phyloP scores from a whole-genome alignment of 176 grass and related monocot species.

The Tuctoria greenei region DNA sequence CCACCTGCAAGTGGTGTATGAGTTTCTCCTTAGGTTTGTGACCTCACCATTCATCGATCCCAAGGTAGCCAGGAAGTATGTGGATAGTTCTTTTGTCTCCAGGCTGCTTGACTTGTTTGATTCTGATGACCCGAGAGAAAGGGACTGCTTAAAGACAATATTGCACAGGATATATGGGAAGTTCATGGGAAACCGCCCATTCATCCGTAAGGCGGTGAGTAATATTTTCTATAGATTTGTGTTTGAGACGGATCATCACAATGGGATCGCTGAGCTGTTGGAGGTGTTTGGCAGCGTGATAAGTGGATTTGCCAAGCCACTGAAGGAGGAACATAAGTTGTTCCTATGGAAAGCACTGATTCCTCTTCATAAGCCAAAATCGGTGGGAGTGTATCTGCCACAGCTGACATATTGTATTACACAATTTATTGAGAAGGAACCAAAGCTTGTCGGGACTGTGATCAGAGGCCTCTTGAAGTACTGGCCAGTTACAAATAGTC shows the following conservation, averaged over 20 bases:
- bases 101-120: conserved; percentile 89
- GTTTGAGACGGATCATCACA: conserved; percentile 77
- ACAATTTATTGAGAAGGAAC: conserved; percentile 93
- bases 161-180: conserved; percentile 82
- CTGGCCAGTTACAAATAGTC: conserved; percentile 87
- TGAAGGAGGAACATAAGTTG: conserved; percentile 92
- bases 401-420: conserved; percentile 88
- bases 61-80: conserved; percentile 84
- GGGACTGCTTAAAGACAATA: conserved; percentile 80
- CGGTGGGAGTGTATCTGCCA: conserved; percentile 66
- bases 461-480: conserved; percentile 87
- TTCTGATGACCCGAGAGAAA: conserved; percentile 92
- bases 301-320: conserved; percentile 83
- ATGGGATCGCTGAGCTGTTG: conserved; percentile 80
- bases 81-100: conserved; percentile 72
- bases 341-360: conserved; percentile 81
- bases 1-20: conserved; percentile 90
- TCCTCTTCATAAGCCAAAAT: conserved; percentile 82
- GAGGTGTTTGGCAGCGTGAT: conserved; percentile 91
- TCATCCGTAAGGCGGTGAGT: conserved; percentile 87
- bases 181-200: conserved; percentile 79
- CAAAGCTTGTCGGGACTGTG: conserved; percentile 70
- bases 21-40: conserved; percentile 83
- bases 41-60: conserved; percentile 76
- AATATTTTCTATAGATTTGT: conserved; percentile 83